A percentile compares a stretch with the other conserved stretches of the same genome.
Evolutionary conservation across 148 eudicot species (phyloP).

Genomic region (Chenopodium quinoa): DNA sequence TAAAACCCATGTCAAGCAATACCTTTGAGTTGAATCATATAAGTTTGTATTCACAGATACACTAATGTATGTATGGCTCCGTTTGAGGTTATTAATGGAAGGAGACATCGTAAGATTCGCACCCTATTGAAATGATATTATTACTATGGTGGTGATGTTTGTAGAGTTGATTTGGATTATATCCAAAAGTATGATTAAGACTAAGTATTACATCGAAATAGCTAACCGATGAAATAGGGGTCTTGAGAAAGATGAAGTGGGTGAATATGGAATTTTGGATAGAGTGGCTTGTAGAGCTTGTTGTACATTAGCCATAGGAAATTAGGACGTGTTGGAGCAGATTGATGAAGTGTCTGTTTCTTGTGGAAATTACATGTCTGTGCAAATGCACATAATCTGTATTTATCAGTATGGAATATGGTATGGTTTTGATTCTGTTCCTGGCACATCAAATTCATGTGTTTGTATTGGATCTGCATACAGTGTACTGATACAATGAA

Average conservation of each 20-base stretch:
- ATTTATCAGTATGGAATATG: background rate
- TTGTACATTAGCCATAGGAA: background rate
- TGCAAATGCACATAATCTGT: background rate
- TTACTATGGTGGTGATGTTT: background rate
- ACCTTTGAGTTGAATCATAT: too few relatives aligned
- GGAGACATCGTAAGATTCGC: too few relatives aligned
- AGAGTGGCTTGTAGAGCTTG: background rate
- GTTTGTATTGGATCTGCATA: slow-evolving; percentile 2
- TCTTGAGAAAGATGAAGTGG: background rate
- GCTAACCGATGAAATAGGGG: background rate
- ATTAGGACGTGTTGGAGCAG: background rate
- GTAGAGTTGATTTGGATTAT: background rate
- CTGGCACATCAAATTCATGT: background rate
- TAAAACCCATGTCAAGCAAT: too few relatives aligned
- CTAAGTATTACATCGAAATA: background rate
- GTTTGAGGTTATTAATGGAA: background rate
- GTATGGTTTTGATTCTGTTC: background rate
- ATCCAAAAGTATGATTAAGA: background rate
- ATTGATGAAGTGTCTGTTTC: background rate
- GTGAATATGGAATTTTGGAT: background rate
- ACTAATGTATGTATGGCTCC: background rate
- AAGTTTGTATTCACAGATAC: too few relatives aligned
- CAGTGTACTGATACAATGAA: slow-evolving; percentile 32
- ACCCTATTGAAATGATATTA: too few relatives aligned
- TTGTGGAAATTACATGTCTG: background rate